Conservation (phyloP, 2,329 filamentous ascomycete species). For the Aspergillus sp. region DNA sequence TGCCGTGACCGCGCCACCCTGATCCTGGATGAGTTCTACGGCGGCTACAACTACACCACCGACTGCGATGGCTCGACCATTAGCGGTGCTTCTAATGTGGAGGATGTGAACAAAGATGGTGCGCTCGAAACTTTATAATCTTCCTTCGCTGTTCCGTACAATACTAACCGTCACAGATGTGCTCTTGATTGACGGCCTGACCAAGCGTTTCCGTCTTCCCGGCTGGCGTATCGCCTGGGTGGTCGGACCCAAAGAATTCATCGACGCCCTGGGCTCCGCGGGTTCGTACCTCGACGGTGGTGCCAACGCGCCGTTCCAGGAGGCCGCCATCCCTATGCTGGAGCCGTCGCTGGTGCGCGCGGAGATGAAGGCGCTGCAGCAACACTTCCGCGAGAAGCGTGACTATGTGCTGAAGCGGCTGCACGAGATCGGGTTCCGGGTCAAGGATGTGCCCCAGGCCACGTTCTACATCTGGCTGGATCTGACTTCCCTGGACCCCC, state of each 20-base stretch:
- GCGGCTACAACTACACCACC: conserved; percentile 91
- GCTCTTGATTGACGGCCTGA: conserved; percentile 90
- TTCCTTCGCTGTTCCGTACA: neutral
- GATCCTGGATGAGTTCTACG: conserved; percentile 96
- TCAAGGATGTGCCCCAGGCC: conserved; percentile 79
- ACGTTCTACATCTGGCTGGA: conserved; percentile 92
- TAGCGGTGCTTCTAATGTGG: conserved; percentile 82
- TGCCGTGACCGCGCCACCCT: conserved; percentile 87
- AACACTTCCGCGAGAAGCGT: conserved; percentile 87
- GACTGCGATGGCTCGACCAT: conserved; percentile 88
- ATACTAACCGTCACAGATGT: conserved; percentile 57
- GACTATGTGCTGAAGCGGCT: conserved; percentile 84
- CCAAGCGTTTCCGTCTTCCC: conserved; percentile 92
- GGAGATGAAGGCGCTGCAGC: conserved; percentile 88
- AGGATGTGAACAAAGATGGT: conserved; percentile 79
- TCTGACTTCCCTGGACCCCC: conserved; percentile 46
- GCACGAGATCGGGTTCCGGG: conserved; percentile 79
- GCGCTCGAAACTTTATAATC: conserved; percentile 8
- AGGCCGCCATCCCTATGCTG: conserved; percentile 90
- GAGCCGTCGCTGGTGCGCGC: conserved; percentile 73
- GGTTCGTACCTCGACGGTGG: conserved; percentile 93
- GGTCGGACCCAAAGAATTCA: conserved; percentile 91
- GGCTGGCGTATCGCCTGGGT: conserved; percentile 98
- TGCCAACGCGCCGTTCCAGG: conserved; percentile 92
- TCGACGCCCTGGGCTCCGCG: conserved; percentile 87